phyloP scores from a whole-genome alignment of 2,329 filamentous ascomycete genomes.

The Botrytis fabae region DNA sequence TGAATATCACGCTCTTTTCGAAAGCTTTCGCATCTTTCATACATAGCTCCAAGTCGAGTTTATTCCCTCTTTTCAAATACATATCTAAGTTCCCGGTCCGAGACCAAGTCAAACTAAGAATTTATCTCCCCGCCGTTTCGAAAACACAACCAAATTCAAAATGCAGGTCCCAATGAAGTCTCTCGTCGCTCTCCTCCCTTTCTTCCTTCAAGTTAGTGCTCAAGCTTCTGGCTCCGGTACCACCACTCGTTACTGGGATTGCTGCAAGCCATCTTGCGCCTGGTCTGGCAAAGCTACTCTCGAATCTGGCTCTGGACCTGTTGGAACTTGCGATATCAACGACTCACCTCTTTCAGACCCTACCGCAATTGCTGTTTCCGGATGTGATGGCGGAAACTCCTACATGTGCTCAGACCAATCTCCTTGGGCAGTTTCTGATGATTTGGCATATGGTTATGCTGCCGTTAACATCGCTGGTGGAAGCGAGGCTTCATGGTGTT shows the following conservation, averaged over 20 bases:
- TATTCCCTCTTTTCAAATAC: constrained; percentile 15
- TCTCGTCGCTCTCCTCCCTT: constrained; percentile 36
- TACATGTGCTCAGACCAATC: constrained; percentile 63
- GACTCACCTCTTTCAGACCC: constrained; percentile 55
- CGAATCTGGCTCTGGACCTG: constrained; percentile 36
- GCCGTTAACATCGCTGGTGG: constrained; percentile 54
- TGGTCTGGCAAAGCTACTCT: constrained; percentile 59
- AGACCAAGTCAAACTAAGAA: neutral
- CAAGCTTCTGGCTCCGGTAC: constrained; percentile 32
- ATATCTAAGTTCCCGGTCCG: constrained; percentile 9
- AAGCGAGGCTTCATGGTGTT: constrained; percentile 62
- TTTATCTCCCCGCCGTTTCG: neutral
- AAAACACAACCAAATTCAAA: constrained; percentile 13
- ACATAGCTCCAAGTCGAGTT: constrained; percentile 17
- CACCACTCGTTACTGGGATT: constrained; percentile 59
- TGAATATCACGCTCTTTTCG: constrained; percentile 16
- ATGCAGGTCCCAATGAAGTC: constrained; percentile 25
- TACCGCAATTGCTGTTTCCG: constrained; percentile 46
- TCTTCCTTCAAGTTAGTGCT: constrained; percentile 32
- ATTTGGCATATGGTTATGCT: constrained; percentile 61
- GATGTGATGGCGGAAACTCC: constrained; percentile 47
- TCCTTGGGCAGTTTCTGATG: constrained; percentile 61
- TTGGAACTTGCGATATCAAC: constrained; percentile 42
- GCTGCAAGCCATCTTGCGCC: constrained; percentile 69
- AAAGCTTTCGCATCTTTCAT: constrained; percentile 6